Evolutionary conservation across 2,329 filamentous ascomycete species (phyloP).

Genomic region (Penicillium sp.): DNA sequence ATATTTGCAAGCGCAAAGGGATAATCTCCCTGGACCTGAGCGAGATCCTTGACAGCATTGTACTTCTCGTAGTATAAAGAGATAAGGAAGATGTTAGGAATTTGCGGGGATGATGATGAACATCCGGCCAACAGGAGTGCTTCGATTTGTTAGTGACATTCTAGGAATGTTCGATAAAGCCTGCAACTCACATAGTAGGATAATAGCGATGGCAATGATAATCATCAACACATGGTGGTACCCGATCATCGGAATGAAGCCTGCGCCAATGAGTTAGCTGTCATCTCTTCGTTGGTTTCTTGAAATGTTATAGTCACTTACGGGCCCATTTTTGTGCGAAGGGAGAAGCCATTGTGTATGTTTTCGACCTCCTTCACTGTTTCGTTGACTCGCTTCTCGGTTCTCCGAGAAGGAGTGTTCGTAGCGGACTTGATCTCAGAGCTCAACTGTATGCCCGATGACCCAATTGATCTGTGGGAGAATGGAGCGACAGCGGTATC

Average conservation of each 20-base stretch:
- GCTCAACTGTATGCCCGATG: not conserved
- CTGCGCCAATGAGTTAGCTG: constrained; percentile 33
- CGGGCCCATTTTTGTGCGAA: constrained; percentile 38
- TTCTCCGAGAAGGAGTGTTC: constrained; percentile 41
- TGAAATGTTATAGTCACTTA: constrained; percentile 22
- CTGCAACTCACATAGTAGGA: constrained; percentile 78
- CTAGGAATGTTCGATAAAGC: not conserved
- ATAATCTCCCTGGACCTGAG: constrained; percentile 88
- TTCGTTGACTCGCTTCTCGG: constrained; percentile 41
- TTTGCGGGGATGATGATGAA: constrained; percentile 92
- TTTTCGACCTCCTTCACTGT: constrained; percentile 15
- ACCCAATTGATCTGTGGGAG: not conserved
- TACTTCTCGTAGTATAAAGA: constrained; percentile 96
- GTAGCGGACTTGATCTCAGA: constrained; percentile 8
- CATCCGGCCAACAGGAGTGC: constrained; percentile 92
- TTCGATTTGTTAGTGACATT: constrained; percentile 44
- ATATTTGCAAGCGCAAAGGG: constrained; percentile 86
- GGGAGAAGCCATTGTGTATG: constrained; percentile 30
- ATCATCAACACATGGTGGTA: constrained; percentile 95
- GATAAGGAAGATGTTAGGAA: constrained; percentile 94
- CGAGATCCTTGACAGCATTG: constrained; percentile 75
- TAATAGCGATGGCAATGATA: constrained; percentile 88
- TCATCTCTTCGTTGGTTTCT: not conserved
- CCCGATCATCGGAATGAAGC: constrained; percentile 63
- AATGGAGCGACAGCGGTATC: not conserved